Evolutionary conservation across 345 rosid species (phyloP).

Genomic region (Excoecaria cochinchinensis): DNA sequence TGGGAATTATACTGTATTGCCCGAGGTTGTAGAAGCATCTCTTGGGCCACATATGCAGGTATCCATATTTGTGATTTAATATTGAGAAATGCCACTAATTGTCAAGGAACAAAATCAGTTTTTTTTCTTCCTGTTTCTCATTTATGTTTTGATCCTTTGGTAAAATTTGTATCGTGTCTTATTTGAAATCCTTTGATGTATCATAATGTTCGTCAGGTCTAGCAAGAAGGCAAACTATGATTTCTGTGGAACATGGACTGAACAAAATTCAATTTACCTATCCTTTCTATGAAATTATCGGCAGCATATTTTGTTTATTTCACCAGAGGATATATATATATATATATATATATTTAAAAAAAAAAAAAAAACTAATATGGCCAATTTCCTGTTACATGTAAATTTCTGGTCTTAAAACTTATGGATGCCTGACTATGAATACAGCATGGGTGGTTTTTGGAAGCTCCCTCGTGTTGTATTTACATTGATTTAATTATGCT

Average conservation of each 20-base stretch:
- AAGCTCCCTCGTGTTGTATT: not conserved
- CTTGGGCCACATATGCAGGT: conserved; percentile 99
- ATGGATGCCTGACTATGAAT: not conserved
- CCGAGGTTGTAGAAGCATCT: conserved; percentile 99
- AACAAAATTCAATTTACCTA: too few species aligned
- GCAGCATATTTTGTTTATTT: not conserved
- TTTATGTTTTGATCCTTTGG: not conserved
- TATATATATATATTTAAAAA: too few species aligned
- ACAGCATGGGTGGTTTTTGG: not conserved
- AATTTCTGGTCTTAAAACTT: not conserved
- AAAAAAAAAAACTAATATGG: too few species aligned
- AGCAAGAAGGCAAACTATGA: not conserved
- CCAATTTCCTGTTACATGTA: not conserved
- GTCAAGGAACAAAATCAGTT: not conserved
- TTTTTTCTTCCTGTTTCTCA: not conserved
- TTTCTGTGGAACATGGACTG: not conserved
- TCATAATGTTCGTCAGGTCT: too few species aligned
- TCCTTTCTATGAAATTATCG: too few species aligned
- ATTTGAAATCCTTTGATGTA: not conserved
- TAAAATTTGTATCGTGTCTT: not conserved
- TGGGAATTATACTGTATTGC: conserved; percentile 94
- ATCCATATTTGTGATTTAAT: conserved; percentile 5
- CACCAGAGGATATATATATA: not conserved
- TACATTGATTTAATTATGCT: not conserved
- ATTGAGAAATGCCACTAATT: not conserved